Base-by-base conservation (phyloP, 148 eudicot species). In the Polygonum maritimum region DNA sequence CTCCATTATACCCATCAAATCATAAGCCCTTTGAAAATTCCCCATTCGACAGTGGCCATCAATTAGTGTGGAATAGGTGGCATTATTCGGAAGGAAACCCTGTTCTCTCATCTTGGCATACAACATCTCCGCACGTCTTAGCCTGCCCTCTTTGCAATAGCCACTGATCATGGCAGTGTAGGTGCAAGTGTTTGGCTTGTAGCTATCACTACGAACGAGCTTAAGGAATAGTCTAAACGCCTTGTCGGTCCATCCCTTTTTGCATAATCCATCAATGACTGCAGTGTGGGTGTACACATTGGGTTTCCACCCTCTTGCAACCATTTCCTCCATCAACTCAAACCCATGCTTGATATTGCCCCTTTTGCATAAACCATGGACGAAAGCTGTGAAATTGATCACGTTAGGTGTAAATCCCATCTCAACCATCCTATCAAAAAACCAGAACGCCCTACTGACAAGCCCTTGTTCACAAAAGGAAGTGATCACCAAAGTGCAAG, bases 191-290 rank as follows among this genome's bases (percentile, higher is more conserved):
- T 92, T 95, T 7, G 98, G 98, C 85, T 92, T 94, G 84, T 92
- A 92, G 60, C 67, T 80, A 7, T 94, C 98, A 76, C 98, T 94
- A 80, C 90, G 81, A 69, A 94, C 92, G 52, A 94, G 97, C 88
- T 92, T 94, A 62, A 94, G 86, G 69, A 94, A 94, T 33, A 94
- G 81, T 81, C 98, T 89, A 82, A 94, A 94, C 4, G 98, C 98
- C 87, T 89, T 94, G 62, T 94, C 98, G 0, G 92, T 90, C 98
- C 98, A 94, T n/a, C 98, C 98, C 69, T 92, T 94, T 82, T 92
- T 92, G 85, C 97, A 92, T 8, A 94, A 84, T 9, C 98, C 97
- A 74, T 94, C 89, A 73, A 94, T 94, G 79, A 94, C 79, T 4
- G 83, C 78, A 0, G 98, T 90, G 85, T 94, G 98, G 14, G 96